Percentiles rank a stretch among this genome's conserved stretches.
Conservation (phyloP, 164 flowering plant species). For the Chloranthus sessilifolius region DNA sequence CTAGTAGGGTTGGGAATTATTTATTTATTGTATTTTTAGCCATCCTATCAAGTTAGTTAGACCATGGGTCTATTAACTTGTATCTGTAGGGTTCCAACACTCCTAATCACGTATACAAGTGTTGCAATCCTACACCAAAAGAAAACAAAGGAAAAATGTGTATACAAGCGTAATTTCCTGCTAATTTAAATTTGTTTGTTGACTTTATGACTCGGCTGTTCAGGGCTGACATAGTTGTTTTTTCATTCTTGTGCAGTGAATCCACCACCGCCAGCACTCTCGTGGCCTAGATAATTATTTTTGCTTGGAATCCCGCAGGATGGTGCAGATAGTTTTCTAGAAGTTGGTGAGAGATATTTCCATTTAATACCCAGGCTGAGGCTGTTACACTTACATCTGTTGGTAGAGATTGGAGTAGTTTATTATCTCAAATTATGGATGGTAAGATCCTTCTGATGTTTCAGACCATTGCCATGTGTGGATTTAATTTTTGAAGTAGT, state of each 20-base stretch:
- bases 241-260: slow-evolving; percentile 41
- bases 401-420: neutral
- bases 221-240: slow-evolving; percentile 1
- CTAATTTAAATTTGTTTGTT: neutral
- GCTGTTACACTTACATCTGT: no score
- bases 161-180: neutral
- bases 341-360: no score
- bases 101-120: no score
- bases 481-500: no score
- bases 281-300: slow-evolving; percentile 46
- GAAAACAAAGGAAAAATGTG: no score
- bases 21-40: no score
- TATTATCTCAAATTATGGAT: neutral
- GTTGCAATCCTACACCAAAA: no score
- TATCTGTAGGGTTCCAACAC: no score
- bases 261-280: slow-evolving; percentile 88
- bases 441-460: neutral
- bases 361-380: no score
- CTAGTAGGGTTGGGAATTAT: no score
- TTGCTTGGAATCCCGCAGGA: slow-evolving; percentile 1
- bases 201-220: neutral
- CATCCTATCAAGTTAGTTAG: no score
- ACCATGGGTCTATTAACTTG: no score
- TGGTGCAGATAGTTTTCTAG: neutral
- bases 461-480: neutral